Percentiles rank a stretch among this genome's conserved stretches.
These are phyloP conservation scores for Brasenia schreberi DNA, from an alignment of 164 flowering plant genomes.

Conservation along the genomic window DNA sequence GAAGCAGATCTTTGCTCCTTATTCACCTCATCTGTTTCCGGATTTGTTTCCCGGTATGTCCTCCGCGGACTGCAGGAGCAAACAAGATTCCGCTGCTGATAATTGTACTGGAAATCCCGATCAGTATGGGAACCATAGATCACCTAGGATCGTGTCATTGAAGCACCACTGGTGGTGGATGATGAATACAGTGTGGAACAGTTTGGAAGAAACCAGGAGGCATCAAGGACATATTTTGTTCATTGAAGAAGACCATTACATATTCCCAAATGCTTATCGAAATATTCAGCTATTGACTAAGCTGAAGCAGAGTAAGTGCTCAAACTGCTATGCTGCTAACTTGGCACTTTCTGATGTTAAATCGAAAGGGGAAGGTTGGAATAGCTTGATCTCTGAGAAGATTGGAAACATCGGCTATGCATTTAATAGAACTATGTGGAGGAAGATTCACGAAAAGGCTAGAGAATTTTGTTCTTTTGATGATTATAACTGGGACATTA, in stretches of 20 bases:
- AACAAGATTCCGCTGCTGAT: constrained; percentile 36
- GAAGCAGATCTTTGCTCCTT: constrained; percentile 83
- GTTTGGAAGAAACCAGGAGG: constrained; percentile 52
- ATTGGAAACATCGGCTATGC: constrained; percentile 92
- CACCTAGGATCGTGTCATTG: constrained; percentile 80
- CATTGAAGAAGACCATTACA: constrained; percentile 89
- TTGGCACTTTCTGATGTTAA: constrained; percentile 82
- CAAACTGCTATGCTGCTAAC: constrained; percentile 77
- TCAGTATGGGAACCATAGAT: constrained; percentile 85
- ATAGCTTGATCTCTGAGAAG: constrained; percentile 57
- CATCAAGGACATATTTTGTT: constrained; percentile 73
- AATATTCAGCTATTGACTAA: constrained; percentile 47
- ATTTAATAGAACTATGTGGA: constrained; percentile 82
- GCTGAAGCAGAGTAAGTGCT: constrained; percentile 57
- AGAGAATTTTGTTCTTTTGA: constrained; percentile 73
- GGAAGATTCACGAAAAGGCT: constrained; percentile 64
- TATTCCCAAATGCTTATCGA: constrained; percentile 81
- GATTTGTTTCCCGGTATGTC: constrained; percentile 79
- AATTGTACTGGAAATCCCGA: constrained; percentile 62
- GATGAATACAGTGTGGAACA: constrained; percentile 99
- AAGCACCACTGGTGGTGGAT: constrained; percentile 99
- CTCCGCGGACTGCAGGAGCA: constrained; percentile 34
- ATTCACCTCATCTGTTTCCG: constrained; percentile 67
- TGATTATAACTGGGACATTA: constrained; percentile 96
- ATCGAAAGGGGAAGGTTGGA: constrained; percentile 68